These are phyloP conservation scores for Talaromyces nanjingensis DNA, from an alignment of 495 filamentous ascomycete species.

Conservation along the genomic window DNA sequence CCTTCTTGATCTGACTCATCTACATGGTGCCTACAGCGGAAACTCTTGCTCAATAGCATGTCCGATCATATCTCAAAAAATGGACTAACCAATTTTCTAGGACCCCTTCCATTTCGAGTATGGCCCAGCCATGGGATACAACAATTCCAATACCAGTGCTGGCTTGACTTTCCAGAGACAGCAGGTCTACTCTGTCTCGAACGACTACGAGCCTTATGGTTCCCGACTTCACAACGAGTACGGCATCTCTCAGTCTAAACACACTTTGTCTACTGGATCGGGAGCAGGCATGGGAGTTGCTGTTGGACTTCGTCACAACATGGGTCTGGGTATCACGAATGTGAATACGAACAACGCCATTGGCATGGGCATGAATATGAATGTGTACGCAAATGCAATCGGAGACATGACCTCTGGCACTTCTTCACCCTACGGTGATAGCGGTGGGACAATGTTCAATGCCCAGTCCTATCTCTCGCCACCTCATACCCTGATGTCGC, in stretches of 20 bases:
- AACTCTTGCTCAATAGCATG: background rate
- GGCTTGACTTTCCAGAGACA: slow-evolving; percentile 8
- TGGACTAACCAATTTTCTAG: background rate
- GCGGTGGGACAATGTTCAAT: background rate
- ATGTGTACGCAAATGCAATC: background rate
- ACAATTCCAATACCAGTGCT: slow-evolving; percentile 18
- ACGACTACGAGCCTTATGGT: background rate
- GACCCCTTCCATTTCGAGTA: background rate
- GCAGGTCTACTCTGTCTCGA: background rate
- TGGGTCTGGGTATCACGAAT: background rate
- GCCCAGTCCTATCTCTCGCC: background rate
- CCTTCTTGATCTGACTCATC: background rate
- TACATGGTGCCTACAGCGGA: background rate
- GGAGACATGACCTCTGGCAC: background rate
- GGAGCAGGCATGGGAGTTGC: background rate
- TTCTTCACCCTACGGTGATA: background rate
- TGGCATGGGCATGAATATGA: background rate
- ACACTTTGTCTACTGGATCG: background rate
- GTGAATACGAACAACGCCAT: background rate
- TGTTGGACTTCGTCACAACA: background rate
- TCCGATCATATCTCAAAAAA: background rate
- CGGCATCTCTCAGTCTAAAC: background rate
- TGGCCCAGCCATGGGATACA: slow-evolving; percentile 19
- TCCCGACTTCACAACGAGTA: background rate
- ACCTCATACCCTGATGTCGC: background rate